A percentile compares a stretch with the other conserved stretches of the same genome.
phyloP scores from a whole-genome alignment of 306 rosid genomes.

The Nissolia schottii region DNA sequence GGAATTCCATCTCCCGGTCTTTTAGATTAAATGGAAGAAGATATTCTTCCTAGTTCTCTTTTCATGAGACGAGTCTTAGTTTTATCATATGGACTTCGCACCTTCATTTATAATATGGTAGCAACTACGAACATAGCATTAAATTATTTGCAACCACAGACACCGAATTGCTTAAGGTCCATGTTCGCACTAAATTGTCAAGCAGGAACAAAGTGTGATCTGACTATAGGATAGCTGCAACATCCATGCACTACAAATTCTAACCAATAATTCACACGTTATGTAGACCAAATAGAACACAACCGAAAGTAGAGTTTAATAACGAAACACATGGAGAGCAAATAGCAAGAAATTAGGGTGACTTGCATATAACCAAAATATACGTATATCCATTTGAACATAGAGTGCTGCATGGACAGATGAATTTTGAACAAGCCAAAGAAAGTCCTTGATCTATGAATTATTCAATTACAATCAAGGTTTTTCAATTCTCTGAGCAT shows the following conservation, averaged over 20 bases:
- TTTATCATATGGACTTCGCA: background rate
- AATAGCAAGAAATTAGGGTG: background rate
- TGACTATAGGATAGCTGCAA: background rate
- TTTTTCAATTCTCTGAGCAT: background rate
- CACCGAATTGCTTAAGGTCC: constrained; percentile 10
- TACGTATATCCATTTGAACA: background rate
- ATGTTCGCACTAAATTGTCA: background rate
- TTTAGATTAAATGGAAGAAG: background rate
- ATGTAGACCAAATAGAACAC: background rate
- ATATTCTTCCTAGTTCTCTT: background rate
- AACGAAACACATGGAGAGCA: background rate
- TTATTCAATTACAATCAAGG: background rate
- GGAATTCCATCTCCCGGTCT: background rate
- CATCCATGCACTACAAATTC: background rate
- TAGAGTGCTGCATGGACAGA: background rate
- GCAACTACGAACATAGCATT: constrained; percentile 17
- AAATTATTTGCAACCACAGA: constrained; percentile 15
- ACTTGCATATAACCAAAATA: background rate
- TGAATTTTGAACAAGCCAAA: background rate
- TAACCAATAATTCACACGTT: background rate
- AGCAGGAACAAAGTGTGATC: background rate
- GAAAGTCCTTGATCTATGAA: background rate
- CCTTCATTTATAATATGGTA: background rate
- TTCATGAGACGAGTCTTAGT: background rate
- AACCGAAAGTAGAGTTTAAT: background rate